phyloP scores from a whole-genome alignment of 768 basidiomycete genomes.

The Daedalea quercina region DNA sequence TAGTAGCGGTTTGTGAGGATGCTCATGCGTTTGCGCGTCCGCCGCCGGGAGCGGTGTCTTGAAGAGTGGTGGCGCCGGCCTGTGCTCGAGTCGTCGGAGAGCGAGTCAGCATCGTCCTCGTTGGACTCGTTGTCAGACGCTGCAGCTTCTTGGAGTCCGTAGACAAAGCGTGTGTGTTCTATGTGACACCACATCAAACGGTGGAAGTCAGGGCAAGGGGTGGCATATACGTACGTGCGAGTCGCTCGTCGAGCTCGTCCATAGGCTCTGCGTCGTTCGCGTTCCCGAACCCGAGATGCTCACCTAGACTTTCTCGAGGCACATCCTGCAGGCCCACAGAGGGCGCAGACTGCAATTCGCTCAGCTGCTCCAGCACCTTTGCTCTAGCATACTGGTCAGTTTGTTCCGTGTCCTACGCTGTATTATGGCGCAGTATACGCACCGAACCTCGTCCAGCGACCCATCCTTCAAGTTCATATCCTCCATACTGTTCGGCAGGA shows the following conservation, averaged over 20 bases:
- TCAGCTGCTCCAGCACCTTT: conserved; percentile 47
- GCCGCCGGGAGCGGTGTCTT: conserved; percentile 15
- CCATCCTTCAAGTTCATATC: conserved; percentile 81
- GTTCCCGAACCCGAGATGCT: conserved; percentile 51
- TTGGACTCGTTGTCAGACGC: conserved; percentile 22
- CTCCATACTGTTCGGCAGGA: conserved; percentile 90
- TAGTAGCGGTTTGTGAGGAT: conserved; percentile 55
- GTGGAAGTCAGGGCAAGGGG: neutral
- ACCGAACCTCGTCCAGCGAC: conserved; percentile 77
- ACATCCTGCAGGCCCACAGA: conserved; percentile 84
- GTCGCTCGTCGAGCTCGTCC: conserved; percentile 60
- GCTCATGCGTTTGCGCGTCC: conserved; percentile 56
- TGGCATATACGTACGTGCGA: conserved; percentile 53
- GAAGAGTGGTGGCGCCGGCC: conserved; percentile 14
- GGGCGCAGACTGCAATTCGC: conserved; percentile 65
- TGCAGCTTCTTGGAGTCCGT: conserved; percentile 21
- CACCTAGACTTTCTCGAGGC: conserved; percentile 60
- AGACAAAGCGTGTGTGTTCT: conserved; percentile 67
- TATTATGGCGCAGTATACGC: too few species aligned
- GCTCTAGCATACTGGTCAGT: conserved; percentile 28
- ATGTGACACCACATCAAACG: conserved; percentile 4
- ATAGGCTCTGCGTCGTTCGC: conserved; percentile 38
- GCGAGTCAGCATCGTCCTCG: conserved; percentile 20
- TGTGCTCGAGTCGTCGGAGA: conserved; percentile 37
- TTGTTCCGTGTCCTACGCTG: too few species aligned